phyloP scores from a whole-genome alignment of 768 basidiomycete species.

The Podaxis sp. region DNA sequence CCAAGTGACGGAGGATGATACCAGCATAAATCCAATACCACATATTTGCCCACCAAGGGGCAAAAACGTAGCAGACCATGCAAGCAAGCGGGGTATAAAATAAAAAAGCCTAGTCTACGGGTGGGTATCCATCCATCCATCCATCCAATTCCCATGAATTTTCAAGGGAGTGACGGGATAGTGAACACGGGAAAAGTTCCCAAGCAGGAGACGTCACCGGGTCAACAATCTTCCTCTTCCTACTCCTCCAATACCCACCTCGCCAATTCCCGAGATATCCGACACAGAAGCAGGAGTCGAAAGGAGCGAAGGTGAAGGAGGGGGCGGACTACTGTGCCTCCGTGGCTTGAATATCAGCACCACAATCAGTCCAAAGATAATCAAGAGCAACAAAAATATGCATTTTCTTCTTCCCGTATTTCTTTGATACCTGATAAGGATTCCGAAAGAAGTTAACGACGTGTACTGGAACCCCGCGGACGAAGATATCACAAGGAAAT shows the following conservation, averaged over 20 bases:
- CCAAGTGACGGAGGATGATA: background rate
- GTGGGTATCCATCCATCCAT: background rate
- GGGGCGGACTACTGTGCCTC: constrained; percentile 32
- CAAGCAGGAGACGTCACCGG: background rate
- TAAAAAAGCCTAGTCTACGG: background rate
- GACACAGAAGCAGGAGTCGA: constrained; percentile 9
- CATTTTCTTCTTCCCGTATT: constrained; percentile 90
- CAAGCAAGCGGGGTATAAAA: background rate
- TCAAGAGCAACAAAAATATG: constrained; percentile 86
- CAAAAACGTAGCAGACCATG: background rate
- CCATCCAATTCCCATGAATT: background rate
- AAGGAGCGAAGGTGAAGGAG: constrained; percentile 17
- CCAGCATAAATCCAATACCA: background rate
- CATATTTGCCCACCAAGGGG: background rate
- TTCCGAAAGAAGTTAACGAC: constrained; percentile 9
- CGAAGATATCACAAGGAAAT: constrained; percentile 7
- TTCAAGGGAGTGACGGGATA: background rate
- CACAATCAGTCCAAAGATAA: constrained; percentile 84
- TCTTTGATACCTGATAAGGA: constrained; percentile 73
- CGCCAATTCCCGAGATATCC: constrained; percentile 3
- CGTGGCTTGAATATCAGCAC: constrained; percentile 93
- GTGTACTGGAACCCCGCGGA: background rate
- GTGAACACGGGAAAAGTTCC: background rate
- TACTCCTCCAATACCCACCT: constrained; percentile 1
- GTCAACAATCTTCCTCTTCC: background rate